Percentiles rank a stretch among this genome's conserved stretches.
Conservation (phyloP, 1,284 basidiomycete genomes). For the Trametes versicolor region DNA sequence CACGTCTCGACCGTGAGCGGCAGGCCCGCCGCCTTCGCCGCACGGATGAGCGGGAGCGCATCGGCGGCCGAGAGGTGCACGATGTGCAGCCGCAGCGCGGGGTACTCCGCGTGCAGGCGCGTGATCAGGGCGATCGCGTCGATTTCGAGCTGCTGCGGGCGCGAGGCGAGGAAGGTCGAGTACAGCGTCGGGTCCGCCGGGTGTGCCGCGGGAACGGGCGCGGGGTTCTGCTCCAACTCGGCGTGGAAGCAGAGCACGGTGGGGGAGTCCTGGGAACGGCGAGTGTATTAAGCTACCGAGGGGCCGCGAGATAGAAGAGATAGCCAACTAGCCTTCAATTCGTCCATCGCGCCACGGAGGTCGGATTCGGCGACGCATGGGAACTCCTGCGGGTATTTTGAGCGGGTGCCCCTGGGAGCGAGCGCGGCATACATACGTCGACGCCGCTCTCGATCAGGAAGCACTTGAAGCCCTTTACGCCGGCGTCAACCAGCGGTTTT, state of each 20-base stretch:
- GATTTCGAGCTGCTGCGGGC: slow-evolving; percentile 81
- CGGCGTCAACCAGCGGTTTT: slow-evolving; percentile 71
- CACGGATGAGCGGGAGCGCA: slow-evolving; percentile 79
- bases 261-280: slow-evolving; percentile 59
- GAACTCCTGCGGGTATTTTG: slow-evolving; percentile 75
- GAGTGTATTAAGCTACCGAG: slow-evolving; percentile 3
- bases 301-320: background rate
- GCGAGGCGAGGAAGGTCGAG: slow-evolving; percentile 84
- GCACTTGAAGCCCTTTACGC: slow-evolving; percentile 95
- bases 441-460: slow-evolving; percentile 95
- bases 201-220: slow-evolving; percentile 3
- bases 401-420: background rate
- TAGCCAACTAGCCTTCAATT: slow-evolving; percentile 65
- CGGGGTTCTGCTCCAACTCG: slow-evolving; percentile 67
- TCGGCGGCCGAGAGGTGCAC: slow-evolving; percentile 90
- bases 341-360: slow-evolving; percentile 74
- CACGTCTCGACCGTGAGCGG: slow-evolving; percentile 92
- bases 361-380: slow-evolving; percentile 84
- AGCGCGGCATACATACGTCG: slow-evolving; percentile 62
- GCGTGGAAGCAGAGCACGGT: slow-evolving; percentile 91
- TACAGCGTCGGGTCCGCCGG: slow-evolving; percentile 66
- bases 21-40: slow-evolving; percentile 69
- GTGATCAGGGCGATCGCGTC: slow-evolving; percentile 83
- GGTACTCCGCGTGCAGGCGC: slow-evolving; percentile 66
- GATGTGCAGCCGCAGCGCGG: slow-evolving; percentile 85